Evolutionary conservation across 2,329 filamentous ascomycete species (phyloP), one percentile per base, ranked within the genome.

Genomic region (Metarhizium anisopliae): DNA sequence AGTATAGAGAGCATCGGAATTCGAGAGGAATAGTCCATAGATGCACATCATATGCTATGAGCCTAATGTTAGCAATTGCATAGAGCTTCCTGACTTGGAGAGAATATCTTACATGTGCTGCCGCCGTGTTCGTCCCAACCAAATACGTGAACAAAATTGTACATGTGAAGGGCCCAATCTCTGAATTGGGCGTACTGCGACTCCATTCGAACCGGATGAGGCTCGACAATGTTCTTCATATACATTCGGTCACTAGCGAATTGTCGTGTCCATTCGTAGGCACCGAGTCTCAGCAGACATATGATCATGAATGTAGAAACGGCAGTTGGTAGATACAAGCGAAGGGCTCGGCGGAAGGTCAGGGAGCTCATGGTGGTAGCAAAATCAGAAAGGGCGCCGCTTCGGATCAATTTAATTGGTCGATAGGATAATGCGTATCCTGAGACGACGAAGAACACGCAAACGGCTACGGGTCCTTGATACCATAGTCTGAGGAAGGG

Each of bases 11-110:
- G 64, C 77, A 80, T 57, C 78, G 73, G 62, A 81, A 83, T 64
- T 85, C 82, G 50, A 83, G 75, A 2, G 82, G 81, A 47, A 85
- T 84, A 5, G 82, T 84, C 82, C 82, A 85, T 29, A 84, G 67
- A 59, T 85, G 82, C 30, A 80, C 73, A 61, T 84, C 80, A 61
- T 83, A 81, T 25, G 66, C 72, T 66, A 53, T 7, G 6, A 43
- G 35, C 30, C 32, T 8, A 3, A 51, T 43, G 60, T 69, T 50
- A 69, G 63, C 38, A 56, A 32, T 40, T 6, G 13, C 54, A 43
- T 4, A 50, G 20, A 4, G 5, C 7, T 30, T 20, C 10, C 30
- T 7, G 47, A 55, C 47, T 54, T 40, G 8, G 38, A 40, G 50
- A 30, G 11, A 50, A 51, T 7, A 16, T 40, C 71, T 64, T 66